phyloP scores from a whole-genome alignment of 129 eudicot species.

The Glebionis coronaria region DNA sequence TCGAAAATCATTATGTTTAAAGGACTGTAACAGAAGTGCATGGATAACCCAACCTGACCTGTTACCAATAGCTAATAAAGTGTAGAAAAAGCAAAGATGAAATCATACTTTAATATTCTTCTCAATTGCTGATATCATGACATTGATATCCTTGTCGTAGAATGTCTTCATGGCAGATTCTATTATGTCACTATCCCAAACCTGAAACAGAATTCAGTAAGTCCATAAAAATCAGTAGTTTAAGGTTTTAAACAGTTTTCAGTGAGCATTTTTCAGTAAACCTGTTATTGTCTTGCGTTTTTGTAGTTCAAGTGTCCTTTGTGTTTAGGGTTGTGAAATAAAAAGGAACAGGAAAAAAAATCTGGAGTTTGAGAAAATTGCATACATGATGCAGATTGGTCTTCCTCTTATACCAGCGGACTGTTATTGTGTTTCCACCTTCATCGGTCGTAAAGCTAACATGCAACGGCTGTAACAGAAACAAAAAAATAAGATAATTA shows the following conservation, averaged over 20 bases:
- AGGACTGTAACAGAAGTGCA: not conserved
- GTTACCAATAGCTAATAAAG: not conserved
- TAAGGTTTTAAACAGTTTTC: constrained; percentile 10
- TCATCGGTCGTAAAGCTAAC: constrained; percentile 73
- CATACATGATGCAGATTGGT: constrained; percentile 92
- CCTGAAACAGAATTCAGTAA: constrained; percentile 42
- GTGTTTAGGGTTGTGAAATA: constrained; percentile 14
- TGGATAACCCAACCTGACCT: not conserved
- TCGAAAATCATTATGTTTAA: not conserved
- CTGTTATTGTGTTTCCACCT: constrained; percentile 82
- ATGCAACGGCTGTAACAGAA: constrained; percentile 71
- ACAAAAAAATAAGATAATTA: not conserved
- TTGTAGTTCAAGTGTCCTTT: not conserved
- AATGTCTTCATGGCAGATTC: constrained; percentile 89
- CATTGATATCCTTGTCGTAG: constrained; percentile 56
- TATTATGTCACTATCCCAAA: constrained; percentile 92
- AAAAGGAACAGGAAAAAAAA: constrained; percentile 3
- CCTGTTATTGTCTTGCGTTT: not conserved
- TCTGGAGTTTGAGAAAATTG: constrained; percentile 6
- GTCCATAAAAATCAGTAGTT: not conserved
- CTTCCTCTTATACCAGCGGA: constrained; percentile 86
- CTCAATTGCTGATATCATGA: constrained; percentile 74
- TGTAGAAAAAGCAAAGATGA: constrained; percentile 13
- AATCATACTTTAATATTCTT: constrained; percentile 72
- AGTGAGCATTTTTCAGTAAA: constrained; percentile 1